Conservation (phyloP, 2,329 filamentous ascomycete genomes). For the Lachnellula hyalina region DNA sequence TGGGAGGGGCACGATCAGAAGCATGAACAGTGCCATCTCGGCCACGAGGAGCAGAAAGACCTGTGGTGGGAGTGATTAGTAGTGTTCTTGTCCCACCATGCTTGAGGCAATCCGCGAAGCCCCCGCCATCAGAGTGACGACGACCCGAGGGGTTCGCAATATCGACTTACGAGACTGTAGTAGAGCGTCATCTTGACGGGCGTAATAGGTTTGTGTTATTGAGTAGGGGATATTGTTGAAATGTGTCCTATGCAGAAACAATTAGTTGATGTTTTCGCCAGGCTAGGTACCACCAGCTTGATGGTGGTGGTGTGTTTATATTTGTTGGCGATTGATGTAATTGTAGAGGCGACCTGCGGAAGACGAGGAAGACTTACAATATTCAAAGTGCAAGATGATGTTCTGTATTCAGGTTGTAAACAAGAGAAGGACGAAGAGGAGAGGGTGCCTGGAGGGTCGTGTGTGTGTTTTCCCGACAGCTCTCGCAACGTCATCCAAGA, state of each 20-base stretch:
- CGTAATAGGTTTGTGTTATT: conserved; percentile 8
- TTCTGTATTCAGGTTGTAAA: neutral
- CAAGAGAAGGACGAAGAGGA: neutral
- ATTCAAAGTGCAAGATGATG: neutral
- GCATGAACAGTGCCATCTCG: conserved; percentile 78
- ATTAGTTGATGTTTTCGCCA: conserved; percentile 15
- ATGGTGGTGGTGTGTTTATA: too few species aligned
- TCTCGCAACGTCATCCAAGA: conserved; percentile 13
- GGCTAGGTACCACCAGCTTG: neutral
- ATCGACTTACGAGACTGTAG: conserved; percentile 42
- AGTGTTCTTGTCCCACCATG: neutral
- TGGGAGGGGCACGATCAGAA: conserved; percentile 80
- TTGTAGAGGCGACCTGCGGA: neutral
- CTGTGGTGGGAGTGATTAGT: conserved; percentile 37
- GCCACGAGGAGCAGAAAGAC: conserved; percentile 78
- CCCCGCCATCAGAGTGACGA: neutral
- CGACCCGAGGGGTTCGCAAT: neutral
- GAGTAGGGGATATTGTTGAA: conserved; percentile 8
- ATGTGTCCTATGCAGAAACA: conserved; percentile 20
- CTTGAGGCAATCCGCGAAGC: neutral
- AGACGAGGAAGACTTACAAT: neutral
- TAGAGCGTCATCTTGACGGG: conserved; percentile 44
- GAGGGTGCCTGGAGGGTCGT: conserved; percentile 1
- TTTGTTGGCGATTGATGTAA: neutral
- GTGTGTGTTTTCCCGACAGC: conserved; percentile 1